phyloP scores from a whole-genome alignment of 148 eudicot genomes.

The Cornus florida region DNA sequence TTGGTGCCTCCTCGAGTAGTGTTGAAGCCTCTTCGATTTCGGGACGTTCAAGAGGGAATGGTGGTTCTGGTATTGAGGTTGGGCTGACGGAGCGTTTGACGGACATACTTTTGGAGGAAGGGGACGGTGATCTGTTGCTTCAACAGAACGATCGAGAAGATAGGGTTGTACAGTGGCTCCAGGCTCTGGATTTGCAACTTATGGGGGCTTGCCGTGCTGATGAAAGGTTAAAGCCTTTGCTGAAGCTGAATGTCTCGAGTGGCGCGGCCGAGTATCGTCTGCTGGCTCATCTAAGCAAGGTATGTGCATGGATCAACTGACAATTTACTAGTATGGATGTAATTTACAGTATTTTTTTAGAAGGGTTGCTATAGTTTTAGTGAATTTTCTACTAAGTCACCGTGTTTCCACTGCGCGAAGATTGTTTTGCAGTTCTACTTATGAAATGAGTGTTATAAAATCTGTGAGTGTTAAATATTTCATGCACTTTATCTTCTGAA shows the following conservation, averaged over 20 bases:
- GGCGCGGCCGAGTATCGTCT: conserved; percentile 79
- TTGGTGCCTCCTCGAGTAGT: conserved; percentile 11
- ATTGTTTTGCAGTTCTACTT: no score
- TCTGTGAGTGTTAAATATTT: no score
- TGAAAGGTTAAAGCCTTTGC: conserved; percentile 84
- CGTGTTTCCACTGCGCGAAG: no score
- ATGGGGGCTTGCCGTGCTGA: conserved; percentile 91
- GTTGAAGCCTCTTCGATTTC: neutral
- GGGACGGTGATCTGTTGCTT: conserved; percentile 67
- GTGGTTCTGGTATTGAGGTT: neutral
- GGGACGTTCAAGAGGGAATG: neutral
- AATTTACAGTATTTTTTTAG: no score
- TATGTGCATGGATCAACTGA: conserved; percentile 10
- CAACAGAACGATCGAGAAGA: conserved; percentile 50
- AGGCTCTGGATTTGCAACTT: conserved; percentile 76
- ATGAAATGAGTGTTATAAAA: no score
- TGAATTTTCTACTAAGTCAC: no score
- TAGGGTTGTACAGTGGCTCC: conserved; percentile 61
- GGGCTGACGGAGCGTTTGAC: conserved; percentile 53
- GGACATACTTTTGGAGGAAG: conserved; percentile 45
- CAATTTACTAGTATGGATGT: no score
- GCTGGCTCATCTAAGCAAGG: conserved; percentile 81
- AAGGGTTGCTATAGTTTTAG: no score
- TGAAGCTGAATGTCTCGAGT: conserved; percentile 55
- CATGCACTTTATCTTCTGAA: no score